These are phyloP conservation scores for Ambrosiella cleistominuta DNA, from an alignment of 2,329 filamentous ascomycete species.

Conservation along the genomic window DNA sequence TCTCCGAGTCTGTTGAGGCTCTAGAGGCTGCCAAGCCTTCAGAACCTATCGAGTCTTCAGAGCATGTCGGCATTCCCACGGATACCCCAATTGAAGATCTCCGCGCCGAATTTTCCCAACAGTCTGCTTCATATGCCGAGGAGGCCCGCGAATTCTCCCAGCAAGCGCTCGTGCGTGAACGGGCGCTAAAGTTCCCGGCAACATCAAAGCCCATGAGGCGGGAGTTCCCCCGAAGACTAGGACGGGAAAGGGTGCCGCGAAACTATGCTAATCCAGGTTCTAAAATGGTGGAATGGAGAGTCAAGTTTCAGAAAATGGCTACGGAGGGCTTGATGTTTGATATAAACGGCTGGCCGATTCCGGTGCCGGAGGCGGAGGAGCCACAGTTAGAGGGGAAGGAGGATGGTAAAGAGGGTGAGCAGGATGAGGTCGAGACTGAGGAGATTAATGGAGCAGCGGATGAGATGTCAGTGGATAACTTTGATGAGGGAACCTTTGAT, in stretches of 20 bases:
- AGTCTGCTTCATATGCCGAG: background rate
- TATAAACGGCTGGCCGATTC: constrained; percentile 1
- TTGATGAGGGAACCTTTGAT: background rate
- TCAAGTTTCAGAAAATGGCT: constrained; percentile 5
- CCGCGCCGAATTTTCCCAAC: background rate
- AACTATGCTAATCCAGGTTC: background rate
- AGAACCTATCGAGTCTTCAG: too few species aligned
- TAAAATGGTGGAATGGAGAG: background rate
- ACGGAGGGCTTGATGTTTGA: constrained; percentile 11
- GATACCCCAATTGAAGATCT: background rate
- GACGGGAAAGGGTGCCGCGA: background rate
- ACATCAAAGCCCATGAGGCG: background rate
- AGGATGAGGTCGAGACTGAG: background rate
- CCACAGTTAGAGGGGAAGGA: background rate
- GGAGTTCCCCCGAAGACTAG: background rate
- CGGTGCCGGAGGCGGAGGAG: background rate
- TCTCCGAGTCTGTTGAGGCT: too few species aligned
- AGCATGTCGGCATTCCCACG: background rate
- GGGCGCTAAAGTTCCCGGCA: background rate
- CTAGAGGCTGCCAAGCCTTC: too few species aligned
- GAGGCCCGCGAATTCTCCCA: background rate
- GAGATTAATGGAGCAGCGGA: background rate
- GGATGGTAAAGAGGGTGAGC: background rate
- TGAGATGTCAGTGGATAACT: background rate
- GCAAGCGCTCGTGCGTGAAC: background rate